Conservation (phyloP, 2,329 filamentous ascomycete genomes). For the Elsinoe necatrix region DNA sequence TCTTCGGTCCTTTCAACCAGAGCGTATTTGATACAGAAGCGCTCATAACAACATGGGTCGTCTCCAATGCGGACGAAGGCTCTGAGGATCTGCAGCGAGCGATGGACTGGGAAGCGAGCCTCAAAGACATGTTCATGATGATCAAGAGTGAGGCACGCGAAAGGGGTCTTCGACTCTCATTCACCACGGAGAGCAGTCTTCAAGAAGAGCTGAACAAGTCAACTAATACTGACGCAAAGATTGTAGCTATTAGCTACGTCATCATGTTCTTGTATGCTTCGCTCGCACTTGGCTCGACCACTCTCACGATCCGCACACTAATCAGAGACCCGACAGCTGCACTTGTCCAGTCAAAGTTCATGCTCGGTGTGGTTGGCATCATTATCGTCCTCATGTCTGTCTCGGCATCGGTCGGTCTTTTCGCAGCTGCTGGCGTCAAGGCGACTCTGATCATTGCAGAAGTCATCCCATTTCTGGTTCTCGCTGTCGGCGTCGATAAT, state of each 20-base stretch:
- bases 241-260: constrained; percentile 90
- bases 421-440: constrained; percentile 84
- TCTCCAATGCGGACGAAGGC: constrained; percentile 74
- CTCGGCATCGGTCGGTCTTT: constrained; percentile 85
- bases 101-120: constrained; percentile 79
- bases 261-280: constrained; percentile 99
- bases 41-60: constrained; percentile 87
- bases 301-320: constrained; percentile 66
- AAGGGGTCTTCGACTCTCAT: constrained; percentile 77
- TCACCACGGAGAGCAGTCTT: constrained; percentile 89
- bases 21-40: constrained; percentile 65
- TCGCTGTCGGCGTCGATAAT: constrained; percentile 96
- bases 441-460: constrained; percentile 97
- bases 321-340: constrained; percentile 74
- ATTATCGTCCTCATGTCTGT: constrained; percentile 97
- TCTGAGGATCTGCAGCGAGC: constrained; percentile 61
- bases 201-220: constrained; percentile 96
- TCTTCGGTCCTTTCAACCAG: constrained; percentile 71
- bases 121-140: constrained; percentile 65
- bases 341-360: constrained; percentile 93
- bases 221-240: constrained; percentile 96
- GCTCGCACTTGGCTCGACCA: constrained; percentile 80
- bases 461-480: constrained; percentile 93
- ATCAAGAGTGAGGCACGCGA: constrained; percentile 70
- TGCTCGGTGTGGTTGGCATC: constrained; percentile 88